Percentiles rank a stretch among this genome's conserved stretches.
These are phyloP conservation scores for Penicillium desertorum DNA, from an alignment of 495 filamentous ascomycete genomes.

Conservation along the genomic window DNA sequence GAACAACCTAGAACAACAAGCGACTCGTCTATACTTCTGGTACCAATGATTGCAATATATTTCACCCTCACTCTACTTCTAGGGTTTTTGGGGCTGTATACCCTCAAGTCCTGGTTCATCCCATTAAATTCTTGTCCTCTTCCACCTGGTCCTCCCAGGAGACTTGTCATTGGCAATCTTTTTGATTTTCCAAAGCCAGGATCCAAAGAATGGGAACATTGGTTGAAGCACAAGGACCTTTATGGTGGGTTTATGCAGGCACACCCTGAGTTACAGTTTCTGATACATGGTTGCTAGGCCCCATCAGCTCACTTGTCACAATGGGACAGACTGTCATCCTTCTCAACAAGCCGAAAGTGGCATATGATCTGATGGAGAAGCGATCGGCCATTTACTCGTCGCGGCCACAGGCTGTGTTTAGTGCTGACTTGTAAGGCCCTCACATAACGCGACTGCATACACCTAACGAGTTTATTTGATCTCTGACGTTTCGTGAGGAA, in stretches of 20 bases:
- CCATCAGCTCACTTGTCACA: constrained; percentile 50
- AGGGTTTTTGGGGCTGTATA: no score
- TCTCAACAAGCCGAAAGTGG: constrained; percentile 43
- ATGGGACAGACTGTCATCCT: constrained; percentile 50
- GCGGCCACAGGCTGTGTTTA: constrained; percentile 37
- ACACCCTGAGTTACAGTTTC: not conserved
- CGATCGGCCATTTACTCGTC: constrained; percentile 43
- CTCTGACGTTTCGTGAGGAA: no score
- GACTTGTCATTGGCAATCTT: constrained; percentile 51
- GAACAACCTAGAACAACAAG: no score
- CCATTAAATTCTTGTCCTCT: no score
- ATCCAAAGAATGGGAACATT: constrained; percentile 44
- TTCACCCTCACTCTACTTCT: no score
- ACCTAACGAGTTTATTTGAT: no score
- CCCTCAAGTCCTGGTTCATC: no score
- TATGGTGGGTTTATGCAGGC: constrained; percentile 33
- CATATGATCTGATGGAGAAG: constrained; percentile 47
- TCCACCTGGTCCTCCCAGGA: constrained; percentile 45
- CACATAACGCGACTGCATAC: no score
- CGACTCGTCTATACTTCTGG: no score
- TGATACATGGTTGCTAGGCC: constrained; percentile 21
- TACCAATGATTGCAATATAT: no score
- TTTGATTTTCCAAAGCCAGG: constrained; percentile 44
- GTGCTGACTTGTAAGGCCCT: constrained; percentile 32
- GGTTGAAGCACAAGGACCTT: constrained; percentile 51